A percentile compares a stretch with the other conserved stretches of the same genome.
phyloP scores from a whole-genome alignment of 2,329 filamentous ascomycete species.

The Passalora sequoiae region DNA sequence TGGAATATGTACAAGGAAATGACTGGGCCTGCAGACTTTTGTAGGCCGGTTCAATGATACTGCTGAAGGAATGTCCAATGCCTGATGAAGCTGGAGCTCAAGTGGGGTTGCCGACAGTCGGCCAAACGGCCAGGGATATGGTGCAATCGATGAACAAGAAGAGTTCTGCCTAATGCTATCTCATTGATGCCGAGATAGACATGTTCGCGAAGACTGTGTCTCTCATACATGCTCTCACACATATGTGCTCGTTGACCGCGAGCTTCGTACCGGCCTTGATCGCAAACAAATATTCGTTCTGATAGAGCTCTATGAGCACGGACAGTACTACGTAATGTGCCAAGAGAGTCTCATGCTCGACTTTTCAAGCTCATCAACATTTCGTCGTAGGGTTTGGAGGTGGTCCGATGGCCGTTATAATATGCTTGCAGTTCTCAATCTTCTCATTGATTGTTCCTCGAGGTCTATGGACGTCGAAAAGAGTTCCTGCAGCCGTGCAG shows the following conservation, averaged over 20 bases:
- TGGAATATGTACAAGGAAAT: not conserved
- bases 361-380: no score
- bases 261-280: no score
- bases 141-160: not conserved
- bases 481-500: not conserved
- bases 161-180: not conserved
- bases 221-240: not conserved
- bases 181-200: not conserved
- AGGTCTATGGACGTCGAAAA: not conserved
- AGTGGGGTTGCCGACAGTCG: slow-evolving; percentile 4
- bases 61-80: slow-evolving; percentile 9
- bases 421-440: no score
- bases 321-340: no score
- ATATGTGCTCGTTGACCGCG: no score
- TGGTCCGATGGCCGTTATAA: no score
- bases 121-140: slow-evolving; percentile 5
- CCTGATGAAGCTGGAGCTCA: slow-evolving; percentile 1
- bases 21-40: slow-evolving; percentile 1
- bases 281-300: no score
- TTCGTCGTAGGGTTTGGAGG: no score
- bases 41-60: slow-evolving; percentile 5
- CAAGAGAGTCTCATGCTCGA: no score
- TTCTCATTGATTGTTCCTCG: no score
- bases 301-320: no score
- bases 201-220: not conserved